Percentiles rank a stretch among this genome's conserved stretches.
phyloP scores from a whole-genome alignment of 2,329 filamentous ascomycete species.

The Pezicula rhizophila region DNA sequence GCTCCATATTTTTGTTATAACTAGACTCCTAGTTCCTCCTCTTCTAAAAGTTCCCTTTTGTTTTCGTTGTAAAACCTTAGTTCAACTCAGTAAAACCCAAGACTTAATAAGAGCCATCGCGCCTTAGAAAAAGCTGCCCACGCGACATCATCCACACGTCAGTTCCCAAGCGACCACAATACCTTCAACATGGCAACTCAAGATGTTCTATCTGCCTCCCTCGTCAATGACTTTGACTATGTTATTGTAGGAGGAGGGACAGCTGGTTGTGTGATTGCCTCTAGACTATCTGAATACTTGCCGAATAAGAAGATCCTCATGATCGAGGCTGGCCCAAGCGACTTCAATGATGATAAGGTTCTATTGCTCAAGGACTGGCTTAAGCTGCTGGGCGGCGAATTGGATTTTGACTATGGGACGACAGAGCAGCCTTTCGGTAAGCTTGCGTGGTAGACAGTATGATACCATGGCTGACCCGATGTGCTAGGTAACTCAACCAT shows the following conservation, averaged over 20 bases:
- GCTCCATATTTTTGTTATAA: no score
- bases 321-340: slow-evolving; percentile 84
- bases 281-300: slow-evolving; percentile 61
- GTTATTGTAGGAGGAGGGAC: slow-evolving; percentile 45
- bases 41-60: background rate
- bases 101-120: no score
- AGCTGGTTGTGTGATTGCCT: slow-evolving; percentile 41
- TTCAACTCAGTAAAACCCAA: no score
- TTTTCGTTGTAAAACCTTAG: no score
- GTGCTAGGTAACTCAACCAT: slow-evolving; percentile 77
- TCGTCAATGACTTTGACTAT: slow-evolving; percentile 37
- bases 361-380: slow-evolving; percentile 85
- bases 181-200: slow-evolving; percentile 24
- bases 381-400: slow-evolving; percentile 73
- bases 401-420: slow-evolving; percentile 88
- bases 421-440: slow-evolving; percentile 84
- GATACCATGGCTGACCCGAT: slow-evolving; percentile 9
- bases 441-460: slow-evolving; percentile 51
- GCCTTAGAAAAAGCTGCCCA: background rate
- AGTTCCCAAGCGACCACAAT: slow-evolving; percentile 4
- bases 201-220: slow-evolving; percentile 18
- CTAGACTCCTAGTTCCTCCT: no score
- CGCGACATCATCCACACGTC: background rate
- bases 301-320: slow-evolving; percentile 75
- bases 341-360: slow-evolving; percentile 82